Percentiles rank a stretch among this genome's conserved stretches.
These are phyloP conservation scores for Tremellales sp. DNA, from an alignment of 1,284 basidiomycete genomes.

Conservation along the genomic window DNA sequence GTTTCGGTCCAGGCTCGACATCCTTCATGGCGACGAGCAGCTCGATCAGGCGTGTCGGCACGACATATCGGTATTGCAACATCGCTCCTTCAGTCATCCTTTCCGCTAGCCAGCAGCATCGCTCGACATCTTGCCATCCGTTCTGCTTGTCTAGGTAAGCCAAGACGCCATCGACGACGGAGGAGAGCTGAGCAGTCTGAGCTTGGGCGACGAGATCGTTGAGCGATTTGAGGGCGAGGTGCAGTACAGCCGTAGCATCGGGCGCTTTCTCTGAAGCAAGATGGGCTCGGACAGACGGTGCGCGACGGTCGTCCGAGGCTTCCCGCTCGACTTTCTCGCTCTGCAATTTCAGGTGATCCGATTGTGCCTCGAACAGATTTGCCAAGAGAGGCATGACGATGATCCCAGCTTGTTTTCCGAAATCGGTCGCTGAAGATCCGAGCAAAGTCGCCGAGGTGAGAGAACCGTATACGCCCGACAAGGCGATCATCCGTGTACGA, in stretches of 20 bases:
- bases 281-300: constrained; percentile 81
- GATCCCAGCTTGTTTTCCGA: constrained; percentile 64
- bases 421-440: constrained; percentile 63
- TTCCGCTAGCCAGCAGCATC: constrained; percentile 77
- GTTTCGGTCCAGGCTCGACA: constrained; percentile 55
- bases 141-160: constrained; percentile 61
- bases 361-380: constrained; percentile 63
- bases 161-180: constrained; percentile 67
- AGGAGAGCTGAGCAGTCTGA: constrained; percentile 64
- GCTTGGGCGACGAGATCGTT: constrained; percentile 71
- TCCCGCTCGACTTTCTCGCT: constrained; percentile 61
- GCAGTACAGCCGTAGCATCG: constrained; percentile 65
- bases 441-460: constrained; percentile 82
- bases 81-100: constrained; percentile 77
- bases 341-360: constrained; percentile 64
- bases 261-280: constrained; percentile 84
- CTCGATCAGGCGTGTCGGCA: constrained; percentile 82
- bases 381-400: constrained; percentile 72
- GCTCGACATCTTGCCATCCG: constrained; percentile 70
- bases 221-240: constrained; percentile 67
- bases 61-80: constrained; percentile 86
- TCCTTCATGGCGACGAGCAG: constrained; percentile 69
- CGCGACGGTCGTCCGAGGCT: constrained; percentile 70
- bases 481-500: constrained; percentile 78
- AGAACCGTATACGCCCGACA: constrained; percentile 75